Base-by-base conservation (phyloP, 495 filamentous ascomycete species). In the Penicillium daleae region DNA sequence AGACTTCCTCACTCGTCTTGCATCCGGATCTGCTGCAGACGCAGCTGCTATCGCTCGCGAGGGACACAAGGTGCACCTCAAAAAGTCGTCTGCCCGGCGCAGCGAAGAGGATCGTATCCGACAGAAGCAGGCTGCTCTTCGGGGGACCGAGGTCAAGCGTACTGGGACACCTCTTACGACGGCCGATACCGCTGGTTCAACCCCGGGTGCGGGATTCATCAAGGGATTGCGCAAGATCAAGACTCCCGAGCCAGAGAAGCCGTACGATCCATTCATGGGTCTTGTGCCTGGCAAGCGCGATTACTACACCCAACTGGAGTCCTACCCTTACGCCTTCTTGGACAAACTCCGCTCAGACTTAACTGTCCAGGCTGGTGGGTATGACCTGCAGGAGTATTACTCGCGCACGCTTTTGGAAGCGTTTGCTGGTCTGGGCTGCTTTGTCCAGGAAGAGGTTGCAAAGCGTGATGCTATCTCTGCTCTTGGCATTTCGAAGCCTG, bases 241-340 rank as follows among this genome's bases (percentile, higher is more conserved):
- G 55, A 81, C 79, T 17, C 78, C 87, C 2, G 82, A 83, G 56
- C 82, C 81, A n/a, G 87, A 90, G 69, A 87, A 89, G 61, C 87
- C 90, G 2, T 97, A 95, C 72, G 93, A 98, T 82, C 90, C 94
- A 2, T 95, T 97, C 69, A 92, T 87, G 6, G 94, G 92, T 0
- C 65, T 91, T 57, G 68, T 79, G 7, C 82, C 85, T 21, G 83
- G 91, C 55, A 78, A 80, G 63, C 86, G 86, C 33, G 83, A 90
- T 66, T 87, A 92, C 68, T 95, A 89, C 70, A 76, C 82, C 19
- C 66, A 93, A n/a, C 85, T 84, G 67, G 76, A 85, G 24, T 76
- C 82, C 42, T 96, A 97, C 61, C 81, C 84, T 24, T 82, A 83
- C 44, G 75, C 81, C 12, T 90, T 84, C 76, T 80, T 97, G 8